A percentile compares a stretch with the other conserved stretches of the same genome.
These are phyloP conservation scores for Urochloa ruziziensis DNA, from an alignment of 176 grass and related monocot species.

Conservation along the genomic window DNA sequence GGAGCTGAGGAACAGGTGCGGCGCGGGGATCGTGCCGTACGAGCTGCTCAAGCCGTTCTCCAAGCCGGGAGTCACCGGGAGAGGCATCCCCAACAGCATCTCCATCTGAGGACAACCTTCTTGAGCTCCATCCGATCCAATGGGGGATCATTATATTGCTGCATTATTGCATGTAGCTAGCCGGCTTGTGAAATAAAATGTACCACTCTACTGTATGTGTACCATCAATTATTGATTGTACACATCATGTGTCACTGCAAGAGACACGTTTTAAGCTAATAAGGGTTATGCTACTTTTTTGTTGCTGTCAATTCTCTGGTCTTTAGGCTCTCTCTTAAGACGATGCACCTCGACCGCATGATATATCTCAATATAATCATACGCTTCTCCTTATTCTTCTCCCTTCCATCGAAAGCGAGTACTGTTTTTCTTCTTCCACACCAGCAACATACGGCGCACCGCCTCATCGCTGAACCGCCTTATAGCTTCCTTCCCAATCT, in stretches of 20 bases:
- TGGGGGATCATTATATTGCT: neutral
- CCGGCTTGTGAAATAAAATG: slow-evolving; percentile 19
- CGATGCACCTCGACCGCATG: too few species aligned
- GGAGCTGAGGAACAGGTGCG: slow-evolving; percentile 58
- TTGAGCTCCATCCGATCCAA: neutral
- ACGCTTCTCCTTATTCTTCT: too few species aligned
- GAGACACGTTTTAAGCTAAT: neutral
- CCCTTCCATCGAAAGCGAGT: too few species aligned
- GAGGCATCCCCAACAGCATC: slow-evolving; percentile 87
- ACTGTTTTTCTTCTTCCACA: too few species aligned
- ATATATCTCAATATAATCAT: too few species aligned
- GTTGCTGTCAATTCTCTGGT: too few species aligned
- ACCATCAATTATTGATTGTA: neutral
- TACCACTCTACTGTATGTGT: neutral
- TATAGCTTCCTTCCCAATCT: too few species aligned
- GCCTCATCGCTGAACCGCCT: too few species aligned
- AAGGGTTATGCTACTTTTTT: too few species aligned
- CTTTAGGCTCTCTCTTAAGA: too few species aligned
- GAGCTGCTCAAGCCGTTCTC: slow-evolving; percentile 90
- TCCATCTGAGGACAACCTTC: too few species aligned
- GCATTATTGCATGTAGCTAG: neutral
- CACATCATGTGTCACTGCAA: neutral
- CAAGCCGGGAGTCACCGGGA: slow-evolving; percentile 73
- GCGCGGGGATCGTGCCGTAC: slow-evolving; percentile 82
- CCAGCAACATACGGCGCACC: too few species aligned